Evolutionary conservation across 176 grass and related monocot species (phyloP).

Genomic region (Cymbopogon citratus): DNA sequence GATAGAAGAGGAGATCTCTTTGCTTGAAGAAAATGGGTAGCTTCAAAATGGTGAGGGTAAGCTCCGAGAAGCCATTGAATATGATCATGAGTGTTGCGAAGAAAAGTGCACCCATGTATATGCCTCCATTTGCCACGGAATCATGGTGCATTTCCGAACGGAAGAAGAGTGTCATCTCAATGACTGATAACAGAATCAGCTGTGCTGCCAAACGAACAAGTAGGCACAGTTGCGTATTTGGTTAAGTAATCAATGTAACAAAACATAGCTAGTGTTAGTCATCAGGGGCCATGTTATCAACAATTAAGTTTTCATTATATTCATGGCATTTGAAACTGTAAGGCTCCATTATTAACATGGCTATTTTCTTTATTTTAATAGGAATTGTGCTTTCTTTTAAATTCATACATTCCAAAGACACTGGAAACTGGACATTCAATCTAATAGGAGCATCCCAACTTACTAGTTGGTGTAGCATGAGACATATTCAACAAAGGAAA

Average conservation of each 20-base stretch:
- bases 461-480: background rate
- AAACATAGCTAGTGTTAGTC: background rate
- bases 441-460: background rate
- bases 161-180: slow-evolving; percentile 9
- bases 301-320: background rate
- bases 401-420: background rate
- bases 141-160: background rate
- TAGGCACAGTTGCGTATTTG: background rate
- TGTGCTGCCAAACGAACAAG: background rate
- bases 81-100: background rate
- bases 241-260: background rate
- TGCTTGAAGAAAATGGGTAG: slow-evolving; percentile 21
- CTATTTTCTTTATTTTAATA: background rate
- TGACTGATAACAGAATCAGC: background rate
- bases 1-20: background rate
- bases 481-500: background rate
- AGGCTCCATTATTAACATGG: background rate
- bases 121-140: background rate
- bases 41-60: slow-evolving; percentile 4
- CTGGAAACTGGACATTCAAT: background rate
- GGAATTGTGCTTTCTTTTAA: background rate
- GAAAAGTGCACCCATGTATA: background rate
- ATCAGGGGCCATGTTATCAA: background rate
- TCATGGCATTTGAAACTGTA: background rate
- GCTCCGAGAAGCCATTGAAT: slow-evolving; percentile 18